phyloP scores from a whole-genome alignment of 805 yeast genomes.

The Kodamaea jinghongensis region DNA sequence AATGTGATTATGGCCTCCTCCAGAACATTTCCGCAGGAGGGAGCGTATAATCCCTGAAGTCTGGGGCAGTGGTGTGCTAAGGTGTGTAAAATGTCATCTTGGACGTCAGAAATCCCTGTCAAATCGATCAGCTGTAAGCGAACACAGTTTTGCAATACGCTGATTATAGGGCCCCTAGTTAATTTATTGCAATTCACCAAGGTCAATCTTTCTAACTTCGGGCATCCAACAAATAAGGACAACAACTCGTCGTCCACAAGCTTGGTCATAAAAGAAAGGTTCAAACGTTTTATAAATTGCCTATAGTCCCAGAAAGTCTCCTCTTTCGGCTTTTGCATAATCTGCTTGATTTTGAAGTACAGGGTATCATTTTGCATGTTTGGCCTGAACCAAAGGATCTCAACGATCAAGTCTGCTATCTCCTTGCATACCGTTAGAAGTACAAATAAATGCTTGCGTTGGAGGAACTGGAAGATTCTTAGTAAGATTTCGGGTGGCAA shows the following conservation, averaged over 20 bases:
- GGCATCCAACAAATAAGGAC: slow-evolving; percentile 60
- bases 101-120: slow-evolving; percentile 65
- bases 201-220: slow-evolving; percentile 79
- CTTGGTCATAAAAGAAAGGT: slow-evolving; percentile 70
- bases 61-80: slow-evolving; percentile 70
- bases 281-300: slow-evolving; percentile 71
- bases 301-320: slow-evolving; percentile 65
- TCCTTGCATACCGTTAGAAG: slow-evolving; percentile 72
- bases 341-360: slow-evolving; percentile 51
- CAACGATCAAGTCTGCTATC: slow-evolving; percentile 78
- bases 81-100: slow-evolving; percentile 65
- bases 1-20: slow-evolving; percentile 61
- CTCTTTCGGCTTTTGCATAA: slow-evolving; percentile 48
- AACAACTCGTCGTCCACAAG: slow-evolving; percentile 65
- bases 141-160: slow-evolving; percentile 61
- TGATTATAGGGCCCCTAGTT: slow-evolving; percentile 57
- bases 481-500: slow-evolving; percentile 62
- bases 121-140: slow-evolving; percentile 82
- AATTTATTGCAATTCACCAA: slow-evolving; percentile 74
- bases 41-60: slow-evolving; percentile 86
- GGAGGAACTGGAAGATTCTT: slow-evolving; percentile 62
- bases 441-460: slow-evolving; percentile 58
- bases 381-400: slow-evolving; percentile 86
- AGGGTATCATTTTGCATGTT: slow-evolving; percentile 52
- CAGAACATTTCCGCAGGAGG: slow-evolving; percentile 72